Percentiles rank a stretch among this genome's conserved stretches.
Conservation (phyloP, 352 stramenopile genomes). For the Phytophthora agathidicida region DNA sequence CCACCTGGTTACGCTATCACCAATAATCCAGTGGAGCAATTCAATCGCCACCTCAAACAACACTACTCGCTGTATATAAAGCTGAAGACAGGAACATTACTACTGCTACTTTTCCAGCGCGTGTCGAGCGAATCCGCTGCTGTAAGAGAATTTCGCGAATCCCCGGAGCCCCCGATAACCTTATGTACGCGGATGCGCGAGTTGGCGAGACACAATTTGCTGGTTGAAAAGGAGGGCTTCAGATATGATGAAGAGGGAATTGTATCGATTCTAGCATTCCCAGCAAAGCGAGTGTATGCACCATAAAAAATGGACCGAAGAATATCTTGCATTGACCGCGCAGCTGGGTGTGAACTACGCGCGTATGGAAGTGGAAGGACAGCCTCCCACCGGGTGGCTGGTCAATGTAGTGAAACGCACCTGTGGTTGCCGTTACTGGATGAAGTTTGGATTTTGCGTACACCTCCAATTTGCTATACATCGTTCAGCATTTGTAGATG, state of each 20-base stretch:
- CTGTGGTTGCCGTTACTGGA: neutral
- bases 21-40: conserved; percentile 36
- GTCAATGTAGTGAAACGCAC: neutral
- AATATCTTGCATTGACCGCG: conserved; percentile 3
- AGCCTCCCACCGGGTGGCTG: neutral
- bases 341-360: conserved; percentile 9
- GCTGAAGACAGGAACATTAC: neutral
- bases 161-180: neutral
- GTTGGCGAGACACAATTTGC: neutral
- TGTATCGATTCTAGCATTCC: too few relatives aligned
- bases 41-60: conserved; percentile 27
- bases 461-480: neutral
- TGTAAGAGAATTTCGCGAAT: neutral
- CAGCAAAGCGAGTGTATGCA: neutral
- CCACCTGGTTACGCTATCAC: conserved; percentile 23
- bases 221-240: neutral
- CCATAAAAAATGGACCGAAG: neutral
- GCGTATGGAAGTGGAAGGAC: neutral
- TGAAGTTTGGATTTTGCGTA: neutral
- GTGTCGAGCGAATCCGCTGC: neutral
- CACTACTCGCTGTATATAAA: conserved; percentile 18
- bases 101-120: neutral
- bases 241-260: too few relatives aligned
- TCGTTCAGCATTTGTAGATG: neutral
- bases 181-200: neutral